Conservation (phyloP, 192 early-diverging fungal genomes). For the Coemansia sp. region DNA sequence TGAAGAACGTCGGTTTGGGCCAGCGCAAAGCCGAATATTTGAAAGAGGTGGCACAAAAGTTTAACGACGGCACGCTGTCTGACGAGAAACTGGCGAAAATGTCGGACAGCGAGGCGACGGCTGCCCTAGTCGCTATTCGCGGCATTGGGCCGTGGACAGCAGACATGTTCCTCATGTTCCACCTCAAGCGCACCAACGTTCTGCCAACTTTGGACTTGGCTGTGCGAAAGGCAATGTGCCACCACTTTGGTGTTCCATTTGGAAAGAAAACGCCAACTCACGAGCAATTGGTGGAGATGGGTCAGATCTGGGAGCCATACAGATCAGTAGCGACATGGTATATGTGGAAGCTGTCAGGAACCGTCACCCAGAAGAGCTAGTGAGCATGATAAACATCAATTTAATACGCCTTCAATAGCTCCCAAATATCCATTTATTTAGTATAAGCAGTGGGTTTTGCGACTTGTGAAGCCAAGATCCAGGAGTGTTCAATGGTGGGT, state of each 20-base stretch:
- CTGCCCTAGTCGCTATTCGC: constrained; percentile 55
- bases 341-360: constrained; percentile 58
- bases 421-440: constrained; percentile 6
- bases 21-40: constrained; percentile 63
- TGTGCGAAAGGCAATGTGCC: constrained; percentile 61
- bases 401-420: too few species aligned
- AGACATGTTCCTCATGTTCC: constrained; percentile 75
- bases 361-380: constrained; percentile 44
- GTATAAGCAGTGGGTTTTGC: not conserved
- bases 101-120: constrained; percentile 58
- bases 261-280: constrained; percentile 50
- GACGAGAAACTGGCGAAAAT: constrained; percentile 46
- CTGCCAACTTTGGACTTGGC: constrained; percentile 66
- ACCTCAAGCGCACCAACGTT: constrained; percentile 66
- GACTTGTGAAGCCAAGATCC: too few species aligned
- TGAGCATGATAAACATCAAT: too few species aligned
- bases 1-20: constrained; percentile 34
- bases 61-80: constrained; percentile 55
- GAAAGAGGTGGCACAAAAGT: constrained; percentile 59
- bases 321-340: constrained; percentile 62
- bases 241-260: constrained; percentile 59
- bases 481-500: too few species aligned
- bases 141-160: constrained; percentile 72
- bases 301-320: constrained; percentile 63
- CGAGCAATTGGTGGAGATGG: constrained; percentile 57